Percentiles rank a stretch among this genome's conserved stretches.
Evolutionary conservation across 2,329 filamentous ascomycete genomes (phyloP).

Genomic region (Camptophora hylomeconis): DNA sequence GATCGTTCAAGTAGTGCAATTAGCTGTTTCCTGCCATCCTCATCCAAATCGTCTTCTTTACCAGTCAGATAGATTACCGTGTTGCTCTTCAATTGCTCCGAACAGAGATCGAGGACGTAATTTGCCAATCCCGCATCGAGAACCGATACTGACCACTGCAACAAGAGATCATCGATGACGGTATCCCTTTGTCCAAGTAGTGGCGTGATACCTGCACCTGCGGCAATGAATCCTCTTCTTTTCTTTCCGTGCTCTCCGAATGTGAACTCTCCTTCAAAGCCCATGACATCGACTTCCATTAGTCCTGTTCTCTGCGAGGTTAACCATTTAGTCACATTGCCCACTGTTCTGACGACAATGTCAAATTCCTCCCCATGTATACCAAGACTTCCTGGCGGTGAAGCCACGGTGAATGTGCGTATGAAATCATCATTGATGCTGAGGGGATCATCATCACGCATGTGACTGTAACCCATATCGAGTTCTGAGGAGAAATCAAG

Average conservation of each 20-base stretch:
- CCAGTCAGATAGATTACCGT: conserved; percentile 56
- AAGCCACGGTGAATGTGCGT: conserved; percentile 71
- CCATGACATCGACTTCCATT: conserved; percentile 55
- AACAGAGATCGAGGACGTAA: conserved; percentile 43
- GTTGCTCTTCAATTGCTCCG: conserved; percentile 33
- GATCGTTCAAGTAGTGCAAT: conserved; percentile 25
- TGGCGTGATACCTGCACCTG: conserved; percentile 74
- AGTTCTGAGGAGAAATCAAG: conserved; percentile 59
- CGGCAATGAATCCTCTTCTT: conserved; percentile 52
- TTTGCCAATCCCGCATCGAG: conserved; percentile 51
- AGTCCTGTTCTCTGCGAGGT: conserved; percentile 41
- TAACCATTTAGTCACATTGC: conserved; percentile 54
- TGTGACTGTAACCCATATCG: conserved; percentile 64
- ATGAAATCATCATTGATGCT: conserved; percentile 76
- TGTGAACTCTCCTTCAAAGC: conserved; percentile 56
- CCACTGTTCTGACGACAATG: conserved; percentile 58
- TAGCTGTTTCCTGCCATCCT: conserved; percentile 20
- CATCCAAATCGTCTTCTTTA: conserved; percentile 8
- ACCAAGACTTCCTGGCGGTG: conserved; percentile 28
- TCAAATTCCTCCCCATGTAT: conserved; percentile 43
- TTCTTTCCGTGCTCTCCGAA: conserved; percentile 25
- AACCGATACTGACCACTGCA: conserved; percentile 56
- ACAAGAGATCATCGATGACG: conserved; percentile 31
- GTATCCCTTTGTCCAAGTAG: conserved; percentile 46
- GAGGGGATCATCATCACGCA: conserved; percentile 67